Evolutionary conservation across 129 eudicot species (phyloP).

Genomic region (Helianthus tuberosus): DNA sequence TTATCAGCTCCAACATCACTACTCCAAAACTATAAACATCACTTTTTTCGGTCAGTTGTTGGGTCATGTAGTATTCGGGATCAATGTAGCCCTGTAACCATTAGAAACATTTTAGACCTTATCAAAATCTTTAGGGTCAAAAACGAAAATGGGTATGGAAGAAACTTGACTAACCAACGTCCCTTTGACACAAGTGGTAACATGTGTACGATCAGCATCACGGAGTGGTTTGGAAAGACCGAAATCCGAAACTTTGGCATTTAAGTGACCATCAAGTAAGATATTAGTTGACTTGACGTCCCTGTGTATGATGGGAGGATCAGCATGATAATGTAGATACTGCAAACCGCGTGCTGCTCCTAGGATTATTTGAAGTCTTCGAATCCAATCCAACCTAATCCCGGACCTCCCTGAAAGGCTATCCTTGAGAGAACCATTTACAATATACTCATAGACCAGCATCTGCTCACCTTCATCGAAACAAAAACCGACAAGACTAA

Average conservation of each 20-base stretch:
- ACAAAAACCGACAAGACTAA: constrained; percentile 82
- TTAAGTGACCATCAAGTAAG: constrained; percentile 74
- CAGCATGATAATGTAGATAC: constrained; percentile 87
- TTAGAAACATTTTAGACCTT: neutral
- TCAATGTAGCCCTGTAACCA: constrained; percentile 62
- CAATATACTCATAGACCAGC: constrained; percentile 79
- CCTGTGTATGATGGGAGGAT: constrained; percentile 94
- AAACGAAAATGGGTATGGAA: neutral
- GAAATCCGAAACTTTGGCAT: constrained; percentile 91
- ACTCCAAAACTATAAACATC: constrained; percentile 87
- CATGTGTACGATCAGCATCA: constrained; percentile 57
- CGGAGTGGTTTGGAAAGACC: constrained; percentile 71
- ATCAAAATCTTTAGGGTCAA: neutral
- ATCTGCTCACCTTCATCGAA: constrained; percentile 76
- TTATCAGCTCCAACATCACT: constrained; percentile 64
- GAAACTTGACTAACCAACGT: constrained; percentile 73
- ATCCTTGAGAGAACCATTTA: constrained; percentile 81
- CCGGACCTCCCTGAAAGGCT: constrained; percentile 90
- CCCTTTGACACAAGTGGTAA: constrained; percentile 97
- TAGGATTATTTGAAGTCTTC: constrained; percentile 77
- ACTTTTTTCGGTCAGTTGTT: constrained; percentile 65
- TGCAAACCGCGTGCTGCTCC: constrained; percentile 94
- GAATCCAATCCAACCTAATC: constrained; percentile 80
- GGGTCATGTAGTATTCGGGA: constrained; percentile 81
- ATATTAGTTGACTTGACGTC: constrained; percentile 81